phyloP scores from a whole-genome alignment of 139 green algal species.

The Coccomyxa sp. region DNA sequence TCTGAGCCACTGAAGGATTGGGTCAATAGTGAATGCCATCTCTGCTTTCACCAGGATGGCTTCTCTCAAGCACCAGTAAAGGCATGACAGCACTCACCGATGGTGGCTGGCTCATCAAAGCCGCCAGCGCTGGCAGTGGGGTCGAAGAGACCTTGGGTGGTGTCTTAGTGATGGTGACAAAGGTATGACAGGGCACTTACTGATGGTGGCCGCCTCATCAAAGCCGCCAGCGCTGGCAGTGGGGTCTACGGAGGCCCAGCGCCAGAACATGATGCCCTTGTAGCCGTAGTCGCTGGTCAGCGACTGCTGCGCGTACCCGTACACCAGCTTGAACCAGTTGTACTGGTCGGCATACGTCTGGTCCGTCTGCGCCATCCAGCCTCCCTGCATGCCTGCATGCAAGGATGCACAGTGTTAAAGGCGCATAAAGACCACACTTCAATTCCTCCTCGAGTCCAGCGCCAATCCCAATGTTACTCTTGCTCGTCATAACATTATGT shows the following conservation, averaged over 20 bases:
- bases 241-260: background rate
- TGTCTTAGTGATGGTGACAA: background rate
- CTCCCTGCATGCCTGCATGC: background rate
- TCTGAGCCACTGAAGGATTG: no score
- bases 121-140: background rate
- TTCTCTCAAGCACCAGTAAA: background rate
- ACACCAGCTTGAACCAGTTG: background rate
- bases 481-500: no score
- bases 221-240: background rate
- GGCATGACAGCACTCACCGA: no score
- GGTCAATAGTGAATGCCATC: no score
- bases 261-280: slow-evolving; percentile 12
- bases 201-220: background rate
- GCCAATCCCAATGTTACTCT: no score
- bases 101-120: background rate
- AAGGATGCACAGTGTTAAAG: background rate
- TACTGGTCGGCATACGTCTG: slow-evolving; percentile 1
- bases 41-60: background rate
- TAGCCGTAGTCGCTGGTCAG: background rate
- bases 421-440: background rate
- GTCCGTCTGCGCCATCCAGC: background rate
- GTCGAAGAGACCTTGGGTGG: background rate
- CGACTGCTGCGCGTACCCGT: background rate
- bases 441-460: no score
- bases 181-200: background rate